Evolutionary conservation across 2,329 filamentous ascomycete genomes (phyloP), one percentile per base, ranked within the genome.

Genomic region (Chaetomium sp.): DNA sequence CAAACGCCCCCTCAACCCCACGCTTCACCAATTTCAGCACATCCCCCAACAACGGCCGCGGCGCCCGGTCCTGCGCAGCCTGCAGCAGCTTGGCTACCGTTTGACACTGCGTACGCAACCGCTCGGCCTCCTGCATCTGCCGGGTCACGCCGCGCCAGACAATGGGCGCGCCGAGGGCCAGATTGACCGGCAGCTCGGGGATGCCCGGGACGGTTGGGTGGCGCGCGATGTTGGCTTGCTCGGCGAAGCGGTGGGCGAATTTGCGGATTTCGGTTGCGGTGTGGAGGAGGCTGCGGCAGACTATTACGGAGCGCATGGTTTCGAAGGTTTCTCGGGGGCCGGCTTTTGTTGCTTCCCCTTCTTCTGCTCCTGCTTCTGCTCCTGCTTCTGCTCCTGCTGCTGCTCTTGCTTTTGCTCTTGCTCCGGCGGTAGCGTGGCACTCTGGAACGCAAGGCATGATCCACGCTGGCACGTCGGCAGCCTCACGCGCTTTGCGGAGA

Each of bases 31-130:
- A 5, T 1, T 50, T 19, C 33, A 63, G 32, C 38, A 71, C 59
- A 1, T 59, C 58, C 0, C 36, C 14, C 9, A 74, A 53, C 37
- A 74, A 58, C 42, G 49, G 52, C 12, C 71, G 61, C 9, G 69
- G 68, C 33, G 65, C 61, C 9, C 65, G 59, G 8, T 49, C 43
- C 1, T 33, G 19, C 1, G 65, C 64, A 1, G 61, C 60, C 35
- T 60, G 48, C 40, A 74, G 59, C 14, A 65, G 55, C 27, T 64
- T 57, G 32, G 61, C 55, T 2, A 67, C 60, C 0, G 47, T 61
- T 6, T 57, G 54, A 47, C 70, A 65, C 55, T 67, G 58, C 11
- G 59, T 65, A 59, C 42, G 65, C 56, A 9, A 65, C 65, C 9
- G 62, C 56, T 35, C 72, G 62, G 9, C 56, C 54, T 1, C 52